These are phyloP conservation scores for Suillus variegatus DNA, from an alignment of 768 basidiomycete species.

Conservation along the genomic window DNA sequence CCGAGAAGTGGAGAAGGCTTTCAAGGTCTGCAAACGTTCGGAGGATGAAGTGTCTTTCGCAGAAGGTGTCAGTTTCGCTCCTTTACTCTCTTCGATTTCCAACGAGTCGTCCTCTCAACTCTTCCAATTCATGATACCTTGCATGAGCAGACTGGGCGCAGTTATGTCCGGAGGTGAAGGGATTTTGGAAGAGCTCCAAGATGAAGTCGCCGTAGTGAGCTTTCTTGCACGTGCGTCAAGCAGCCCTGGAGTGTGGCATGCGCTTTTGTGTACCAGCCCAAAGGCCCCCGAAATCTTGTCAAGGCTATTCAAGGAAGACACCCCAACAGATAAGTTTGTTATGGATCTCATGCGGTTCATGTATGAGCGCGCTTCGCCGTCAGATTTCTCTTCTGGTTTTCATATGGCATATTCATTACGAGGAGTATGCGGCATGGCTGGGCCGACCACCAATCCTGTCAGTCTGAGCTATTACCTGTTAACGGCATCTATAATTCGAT, in stretches of 20 bases:
- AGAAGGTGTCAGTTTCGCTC: background rate
- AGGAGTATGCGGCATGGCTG: background rate
- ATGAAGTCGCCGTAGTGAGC: slow-evolving; percentile 2
- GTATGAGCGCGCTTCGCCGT: slow-evolving; percentile 19
- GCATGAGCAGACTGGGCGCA: slow-evolving; percentile 15
- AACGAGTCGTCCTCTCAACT: background rate
- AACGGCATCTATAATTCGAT: background rate
- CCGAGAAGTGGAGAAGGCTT: background rate
- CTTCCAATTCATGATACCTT: slow-evolving; percentile 30
- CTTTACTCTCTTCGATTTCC: background rate
- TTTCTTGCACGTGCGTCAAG: background rate
- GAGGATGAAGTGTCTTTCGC: background rate
- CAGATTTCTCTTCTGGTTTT: background rate
- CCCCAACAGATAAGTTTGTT: background rate
- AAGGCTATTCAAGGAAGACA: background rate
- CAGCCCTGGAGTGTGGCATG: background rate
- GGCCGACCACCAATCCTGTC: background rate
- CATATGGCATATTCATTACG: background rate
- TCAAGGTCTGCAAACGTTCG: background rate
- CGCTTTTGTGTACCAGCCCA: background rate
- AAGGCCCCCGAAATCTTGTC: background rate
- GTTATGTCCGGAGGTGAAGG: background rate
- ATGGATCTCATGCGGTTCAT: slow-evolving; percentile 33
- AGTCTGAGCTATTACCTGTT: background rate
- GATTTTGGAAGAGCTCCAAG: background rate